Conservation (phyloP, 768 basidiomycete species). For the Xerocomellus chrysenteron region DNA sequence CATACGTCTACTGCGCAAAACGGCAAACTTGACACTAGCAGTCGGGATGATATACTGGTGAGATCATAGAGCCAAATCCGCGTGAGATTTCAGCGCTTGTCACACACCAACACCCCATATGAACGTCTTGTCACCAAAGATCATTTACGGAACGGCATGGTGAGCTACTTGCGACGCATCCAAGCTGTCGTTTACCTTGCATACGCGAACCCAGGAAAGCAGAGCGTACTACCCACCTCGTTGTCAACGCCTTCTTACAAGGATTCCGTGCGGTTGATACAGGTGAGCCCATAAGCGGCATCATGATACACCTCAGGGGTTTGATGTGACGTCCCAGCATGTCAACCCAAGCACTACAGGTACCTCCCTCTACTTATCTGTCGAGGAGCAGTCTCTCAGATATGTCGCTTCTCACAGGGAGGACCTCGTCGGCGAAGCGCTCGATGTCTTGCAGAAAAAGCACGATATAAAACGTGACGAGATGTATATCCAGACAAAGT, state of each 20-base stretch:
- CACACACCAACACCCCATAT: conserved; percentile 16
- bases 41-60: neutral
- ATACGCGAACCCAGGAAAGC: conserved; percentile 59
- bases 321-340: conserved; percentile 39
- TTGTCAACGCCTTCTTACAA: conserved; percentile 66
- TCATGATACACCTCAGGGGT: conserved; percentile 10
- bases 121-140: conserved; percentile 38
- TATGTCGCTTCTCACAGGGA: conserved; percentile 46
- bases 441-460: conserved; percentile 52
- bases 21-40: neutral
- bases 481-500: conserved; percentile 83
- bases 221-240: conserved; percentile 64
- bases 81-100: conserved; percentile 18
- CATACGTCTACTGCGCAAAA: neutral
- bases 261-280: conserved; percentile 86
- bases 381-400: neutral
- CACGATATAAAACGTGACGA: conserved; percentile 67
- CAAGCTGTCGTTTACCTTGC: neutral
- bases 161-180: conserved; percentile 24
- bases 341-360: conserved; percentile 76
- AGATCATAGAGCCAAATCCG: neutral
- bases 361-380: conserved; percentile 18
- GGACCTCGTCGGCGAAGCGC: conserved; percentile 76
- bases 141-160: conserved; percentile 68
- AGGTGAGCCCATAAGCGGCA: conserved; percentile 43